Evolutionary conservation across 2,329 filamentous ascomycete species (phyloP), one percentile per base, ranked within the genome.

Genomic region (Penicillium concentricum): DNA sequence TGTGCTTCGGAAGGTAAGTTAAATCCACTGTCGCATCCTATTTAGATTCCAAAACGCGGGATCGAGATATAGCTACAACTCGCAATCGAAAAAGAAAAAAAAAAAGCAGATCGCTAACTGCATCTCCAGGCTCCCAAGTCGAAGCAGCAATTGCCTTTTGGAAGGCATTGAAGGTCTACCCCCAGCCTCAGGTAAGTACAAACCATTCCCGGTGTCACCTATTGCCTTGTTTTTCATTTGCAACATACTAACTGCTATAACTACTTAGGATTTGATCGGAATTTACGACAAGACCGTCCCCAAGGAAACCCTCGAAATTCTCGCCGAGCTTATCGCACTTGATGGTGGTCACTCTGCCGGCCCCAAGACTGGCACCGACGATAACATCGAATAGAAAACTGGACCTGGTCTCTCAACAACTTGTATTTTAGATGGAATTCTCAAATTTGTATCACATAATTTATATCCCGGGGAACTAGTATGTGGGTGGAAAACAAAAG

Each of bases 261-360:
- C 30, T 20, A 16, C 9, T 5, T 5, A 55, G 52, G 94, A 97
- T 72, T 82, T 99, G 69, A 97, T 99, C 75, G 85, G 85, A 70
- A 96, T 99, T 76, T 99, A 99, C 78, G 94, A 99, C 78, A 96
- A 96, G 85, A 97, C 94, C 32, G 92, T 97, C 44, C 89, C 93
- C 68, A 97, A 97, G 89, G 92, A 92, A 61, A 90, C 97, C 69
- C 87, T 99, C 68, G 93, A 99, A 76, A 88, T 97, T 68, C 87
- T 99, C 61, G 94, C 94, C 65, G 91, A 97, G 80, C 97, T 99
- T 91, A 96, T 99, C 71, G 93, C 92, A 63, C 86, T 92, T 76
- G 94, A 97, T 79, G 85, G 55, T 41, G 56, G 80, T 52, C 67
- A 70, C n/a, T 74, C 73, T 45, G 72, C 71, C 34, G 57, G 66